Evolutionary conservation across 2,329 filamentous ascomycete genomes (phyloP), one percentile per base, ranked within the genome.

Genomic region (Colletotrichum sp.): DNA sequence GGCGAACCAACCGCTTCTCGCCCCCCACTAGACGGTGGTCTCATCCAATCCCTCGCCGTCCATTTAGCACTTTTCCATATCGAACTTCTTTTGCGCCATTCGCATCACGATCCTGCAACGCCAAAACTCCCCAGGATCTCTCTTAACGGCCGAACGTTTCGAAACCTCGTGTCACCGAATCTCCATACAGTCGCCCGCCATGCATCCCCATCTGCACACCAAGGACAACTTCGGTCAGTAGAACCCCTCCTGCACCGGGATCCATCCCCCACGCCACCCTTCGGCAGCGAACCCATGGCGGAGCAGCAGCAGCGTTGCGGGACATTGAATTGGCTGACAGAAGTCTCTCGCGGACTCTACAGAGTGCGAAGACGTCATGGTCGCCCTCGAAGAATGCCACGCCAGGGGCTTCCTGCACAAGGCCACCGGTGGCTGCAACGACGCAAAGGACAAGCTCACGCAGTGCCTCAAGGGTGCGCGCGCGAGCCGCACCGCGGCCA

Each of bases 181-280:
- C 24, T 33, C 24, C 1, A 5, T 11, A 21, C 6, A 6, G 11
- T 21, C 33, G 27, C 36, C 34, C 36, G n/a, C n/a, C 55, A 99
- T 99, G 97, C 97, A 99, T 94, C 97, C 97, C 69, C 96, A 98
- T 86, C 87, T 99, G 4, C 96, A 98, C 82, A 98, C 95, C 33
- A 95, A 97, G 83, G 93, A 98, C 82, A 98, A 98, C 79, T 88
- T 91, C 78, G 96, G 96, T 98, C 90, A 58, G 80, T 47, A 18
- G 54, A 16, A 16, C 34, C 33, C 15, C 15, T 29, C 21, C 55
- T 29, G 31, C 54, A 13, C 11, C 43, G n/a, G 6, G 3, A 47
- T 31, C 11, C 27, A 13, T 8, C 29, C 21, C 16, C 38, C 38
- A 18, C 31, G 57, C 16, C 8, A 47, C 27, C n/a, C 24, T 54